These are phyloP conservation scores for Coniochaeta sp. DNA, from an alignment of 2,329 filamentous ascomycete species.

Conservation along the genomic window DNA sequence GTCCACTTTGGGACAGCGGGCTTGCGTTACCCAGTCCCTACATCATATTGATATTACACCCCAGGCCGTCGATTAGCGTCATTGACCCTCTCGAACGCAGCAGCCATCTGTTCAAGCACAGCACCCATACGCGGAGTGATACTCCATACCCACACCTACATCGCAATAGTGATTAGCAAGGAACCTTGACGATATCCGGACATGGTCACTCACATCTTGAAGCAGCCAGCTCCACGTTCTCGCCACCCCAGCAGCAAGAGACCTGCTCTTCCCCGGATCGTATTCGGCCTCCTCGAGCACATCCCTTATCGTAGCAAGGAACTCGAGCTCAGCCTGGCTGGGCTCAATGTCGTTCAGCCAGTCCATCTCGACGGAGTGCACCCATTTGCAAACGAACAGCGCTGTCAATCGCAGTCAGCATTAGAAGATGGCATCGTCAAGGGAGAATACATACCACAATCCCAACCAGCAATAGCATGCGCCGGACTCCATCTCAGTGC, in stretches of 20 bases:
- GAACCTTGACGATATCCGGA: neutral
- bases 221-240: neutral
- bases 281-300: neutral
- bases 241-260: neutral
- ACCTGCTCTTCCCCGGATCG: neutral
- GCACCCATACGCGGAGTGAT: slow-evolving; percentile 2
- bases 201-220: neutral
- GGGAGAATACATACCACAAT: neutral
- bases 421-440: no score
- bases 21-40: no score
- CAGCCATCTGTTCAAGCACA: neutral
- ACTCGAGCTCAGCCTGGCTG: neutral
- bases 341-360: neutral
- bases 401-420: neutral
- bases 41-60: neutral
- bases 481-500: neutral
- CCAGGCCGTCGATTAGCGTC: neutral
- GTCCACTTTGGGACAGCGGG: no score
- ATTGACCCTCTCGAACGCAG: neutral
- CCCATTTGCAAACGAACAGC: neutral
- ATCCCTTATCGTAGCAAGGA: neutral
- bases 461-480: neutral
- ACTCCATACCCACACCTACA: neutral
- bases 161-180: neutral
- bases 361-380: slow-evolving; percentile 1